Evolutionary conservation across 192 early-diverging fungal genomes (phyloP).

Genomic region (Borealophlyctis nickersoniae): DNA sequence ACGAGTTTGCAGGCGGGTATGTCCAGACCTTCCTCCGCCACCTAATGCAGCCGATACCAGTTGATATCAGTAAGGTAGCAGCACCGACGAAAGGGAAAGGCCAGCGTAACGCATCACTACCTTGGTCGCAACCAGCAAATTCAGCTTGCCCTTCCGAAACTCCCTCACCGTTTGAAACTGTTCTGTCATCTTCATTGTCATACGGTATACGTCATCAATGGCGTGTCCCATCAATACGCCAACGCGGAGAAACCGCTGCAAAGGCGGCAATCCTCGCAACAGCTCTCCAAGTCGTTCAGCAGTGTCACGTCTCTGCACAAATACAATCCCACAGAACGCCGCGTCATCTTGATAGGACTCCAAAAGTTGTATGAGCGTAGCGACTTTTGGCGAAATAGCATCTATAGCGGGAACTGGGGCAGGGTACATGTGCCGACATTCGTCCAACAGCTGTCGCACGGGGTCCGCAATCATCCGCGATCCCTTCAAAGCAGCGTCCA

Average conservation of each 20-base stretch:
- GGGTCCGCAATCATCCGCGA: background rate
- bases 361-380: constrained; percentile 63
- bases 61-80: background rate
- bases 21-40: constrained; percentile 96
- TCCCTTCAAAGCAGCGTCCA: background rate
- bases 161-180: constrained; percentile 61
- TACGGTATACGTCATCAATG: constrained; percentile 5
- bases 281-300: constrained; percentile 38
- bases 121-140: constrained; percentile 78
- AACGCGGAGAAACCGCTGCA: constrained; percentile 3
- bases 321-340: constrained; percentile 83
- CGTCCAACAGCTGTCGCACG: constrained; percentile 5
- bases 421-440: background rate
- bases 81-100: background rate
- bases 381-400: constrained; percentile 65
- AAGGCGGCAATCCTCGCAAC: background rate
- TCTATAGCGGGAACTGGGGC: background rate
- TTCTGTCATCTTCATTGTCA: constrained; percentile 23
- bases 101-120: background rate
- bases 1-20: constrained; percentile 89
- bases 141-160: constrained; percentile 70
- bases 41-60: constrained; percentile 37
- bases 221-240: constrained; percentile 17
- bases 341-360: constrained; percentile 36
- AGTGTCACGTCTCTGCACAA: constrained; percentile 69